Evolutionary conservation across 495 filamentous ascomycete genomes (phyloP), one percentile per base, ranked within the genome.

Genomic region (Acidomyces sp.): DNA sequence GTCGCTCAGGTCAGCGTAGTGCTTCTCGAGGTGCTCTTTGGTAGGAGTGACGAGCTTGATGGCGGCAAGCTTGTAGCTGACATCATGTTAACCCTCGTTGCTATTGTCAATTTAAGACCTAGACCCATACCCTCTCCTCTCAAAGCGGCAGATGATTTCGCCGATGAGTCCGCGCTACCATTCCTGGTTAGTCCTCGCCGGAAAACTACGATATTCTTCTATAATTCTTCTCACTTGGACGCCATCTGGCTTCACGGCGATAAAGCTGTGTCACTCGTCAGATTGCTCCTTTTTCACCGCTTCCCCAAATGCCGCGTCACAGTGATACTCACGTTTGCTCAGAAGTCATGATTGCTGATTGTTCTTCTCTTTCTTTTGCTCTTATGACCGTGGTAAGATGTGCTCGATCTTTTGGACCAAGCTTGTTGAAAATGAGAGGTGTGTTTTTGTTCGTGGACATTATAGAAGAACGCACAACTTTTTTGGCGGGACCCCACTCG

Each of bases 231-330:
- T 53, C 79, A 93, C 86, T 77, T 95, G 90, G 71, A 97, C 90
- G 65, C 90, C 90, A 69, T 95, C 87, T 58, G 87, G 87, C 83
- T 95, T 95, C 77, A 95, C 80, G 58, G 87, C 87, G 74, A 95
- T 93, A 80, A 95, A 95, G 67, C 86, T 95, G 55, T 25, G 7
- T 21, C 25, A 43, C 9, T 22, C 18, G 28, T 48, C 38, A 56
- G 40, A 25, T 31, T 17, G n/a, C 18, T 17, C 28, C 16, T 34
- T 18, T 21, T 36, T 20, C 25, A 29, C 33, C 41, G 13, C 13
- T 37, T 25, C n/a, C 26, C 11, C n/a, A 22, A 18, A 34, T 20
- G 27, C 16, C 15, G 27, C 4, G 20, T 39, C 30, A 57, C 51
- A 22, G 34, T 25, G 38, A 34, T 41, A 76, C 86, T 67, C 66